Evolutionary conservation across 1,284 basidiomycete genomes (phyloP), one percentile per base, ranked within the genome.

Genomic region (Fomitopsis betulina): DNA sequence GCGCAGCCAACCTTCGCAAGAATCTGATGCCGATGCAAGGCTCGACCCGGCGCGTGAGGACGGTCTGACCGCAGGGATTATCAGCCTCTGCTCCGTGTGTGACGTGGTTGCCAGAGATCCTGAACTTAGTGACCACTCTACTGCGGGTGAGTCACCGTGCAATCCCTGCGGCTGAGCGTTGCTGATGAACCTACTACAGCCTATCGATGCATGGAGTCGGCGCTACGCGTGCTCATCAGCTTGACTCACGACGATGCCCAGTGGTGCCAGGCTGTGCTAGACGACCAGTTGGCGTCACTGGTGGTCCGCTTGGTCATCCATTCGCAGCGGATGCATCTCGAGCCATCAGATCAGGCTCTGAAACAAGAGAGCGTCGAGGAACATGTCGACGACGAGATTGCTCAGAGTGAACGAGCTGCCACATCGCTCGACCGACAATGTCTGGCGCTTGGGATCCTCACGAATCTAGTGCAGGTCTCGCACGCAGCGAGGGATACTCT

Each of bases 381-480:
- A 3, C 61, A 64, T 19, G 63, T 59, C 12, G 65, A 66, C 33
- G 66, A 62, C 27, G 53, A 53, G 5, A 58, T 58, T 13, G 62
- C 59, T 8, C 63, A 56, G 1, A 66, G 64, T 5, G 62, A 69
- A 17, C 64, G 64, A 19, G 70, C 73, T 2, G 73, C 79, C 52
- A 71, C 78, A 8, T 63, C 60, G 3, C 75, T 88, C 19, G 89
- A 91, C 67, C 76, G 79, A 42, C 72, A 90, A 3, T 91, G 88
- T 68, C 81, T 91, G 25, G 79, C 82, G 6, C 76, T 91, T 1
- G 89, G 85, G 1, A 71, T 91, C 7, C 72, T 91, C 54, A 89
- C 88, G 49, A 91, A 91, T 69, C 73, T 91, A 42, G 81, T 88
- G 0, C 86, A 90, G 67, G 76, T 74, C 9, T 72, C 76, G n/a